A percentile compares a stretch with the other conserved stretches of the same genome.
Conservation (phyloP, 495 filamentous ascomycete genomes). For the Polyplosphaeria fusca region DNA sequence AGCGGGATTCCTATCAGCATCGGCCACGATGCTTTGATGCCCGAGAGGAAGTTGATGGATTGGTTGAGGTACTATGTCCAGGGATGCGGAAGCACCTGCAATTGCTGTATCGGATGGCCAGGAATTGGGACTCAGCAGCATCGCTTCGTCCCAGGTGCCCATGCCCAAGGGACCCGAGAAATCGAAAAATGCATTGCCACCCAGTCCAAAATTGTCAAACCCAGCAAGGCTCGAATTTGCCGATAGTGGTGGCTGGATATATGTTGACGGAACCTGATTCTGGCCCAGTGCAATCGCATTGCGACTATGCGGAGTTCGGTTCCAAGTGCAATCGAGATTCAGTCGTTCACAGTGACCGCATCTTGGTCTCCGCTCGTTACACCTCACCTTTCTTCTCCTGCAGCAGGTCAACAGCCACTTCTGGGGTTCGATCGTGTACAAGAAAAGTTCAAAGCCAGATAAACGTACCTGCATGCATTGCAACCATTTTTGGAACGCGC, state of each 20-base stretch:
- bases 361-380: slow-evolving; percentile 20
- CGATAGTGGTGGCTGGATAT: background rate
- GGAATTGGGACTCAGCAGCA: slow-evolving; percentile 21
- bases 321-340: slow-evolving; percentile 23
- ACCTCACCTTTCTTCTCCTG: slow-evolving; percentile 19
- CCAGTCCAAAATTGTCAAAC: slow-evolving; percentile 9
- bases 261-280: background rate
- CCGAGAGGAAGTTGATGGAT: background rate
- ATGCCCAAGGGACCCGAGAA: slow-evolving; percentile 17
- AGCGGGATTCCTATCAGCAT: background rate
- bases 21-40: background rate
- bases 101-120: slow-evolving; percentile 13
- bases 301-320: background rate
- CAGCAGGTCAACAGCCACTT: background rate
- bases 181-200: slow-evolving; percentile 18
- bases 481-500: slow-evolving; percentile 21
- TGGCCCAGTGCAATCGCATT: background rate
- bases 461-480: slow-evolving; percentile 16
- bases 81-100: background rate
- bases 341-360: slow-evolving; percentile 20
- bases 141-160: slow-evolving; percentile 23
- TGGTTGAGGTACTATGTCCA: slow-evolving; percentile 8
- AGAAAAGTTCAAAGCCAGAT: background rate
- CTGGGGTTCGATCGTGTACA: background rate
- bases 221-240: background rate